These are phyloP conservation scores for Talaromyces sp. DNA, from an alignment of 2,329 filamentous ascomycete genomes.

Conservation along the genomic window DNA sequence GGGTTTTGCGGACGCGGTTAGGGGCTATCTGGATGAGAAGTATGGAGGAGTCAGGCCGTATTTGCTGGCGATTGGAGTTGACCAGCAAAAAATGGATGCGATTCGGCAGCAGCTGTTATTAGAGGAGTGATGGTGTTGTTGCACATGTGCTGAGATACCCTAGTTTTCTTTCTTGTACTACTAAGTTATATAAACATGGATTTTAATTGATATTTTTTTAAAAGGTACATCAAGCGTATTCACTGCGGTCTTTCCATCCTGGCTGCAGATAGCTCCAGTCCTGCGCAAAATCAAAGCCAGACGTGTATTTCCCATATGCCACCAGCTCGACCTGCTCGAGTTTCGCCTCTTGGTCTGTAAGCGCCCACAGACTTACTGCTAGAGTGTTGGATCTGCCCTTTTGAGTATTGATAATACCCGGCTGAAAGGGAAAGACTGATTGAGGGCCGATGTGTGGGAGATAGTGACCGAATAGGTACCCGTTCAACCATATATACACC, in stretches of 20 bases:
- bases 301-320: constrained; percentile 30
- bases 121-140: background rate
- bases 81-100: constrained; percentile 36
- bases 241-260: constrained; percentile 6
- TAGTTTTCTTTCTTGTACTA: constrained; percentile 1
- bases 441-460: constrained; percentile 70
- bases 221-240: constrained; percentile 1
- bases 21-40: constrained; percentile 51
- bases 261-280: constrained; percentile 10
- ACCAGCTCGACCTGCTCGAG: constrained; percentile 51
- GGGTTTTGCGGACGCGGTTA: constrained; percentile 59
- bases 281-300: constrained; percentile 6
- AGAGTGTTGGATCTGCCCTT: constrained; percentile 59
- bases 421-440: constrained; percentile 63
- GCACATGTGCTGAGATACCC: background rate
- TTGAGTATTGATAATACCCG: constrained; percentile 53
- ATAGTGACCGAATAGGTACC: constrained; percentile 67
- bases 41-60: constrained; percentile 67
- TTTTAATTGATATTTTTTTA: background rate
- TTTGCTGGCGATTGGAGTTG: constrained; percentile 59
- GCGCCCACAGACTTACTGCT: constrained; percentile 63
- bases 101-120: constrained; percentile 23
- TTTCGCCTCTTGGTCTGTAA: constrained; percentile 53
- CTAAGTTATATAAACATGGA: background rate
- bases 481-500: constrained; percentile 66